Evolutionary conservation across 148 eudicot genomes (phyloP).

Genomic region (Camellia sinensis): DNA sequence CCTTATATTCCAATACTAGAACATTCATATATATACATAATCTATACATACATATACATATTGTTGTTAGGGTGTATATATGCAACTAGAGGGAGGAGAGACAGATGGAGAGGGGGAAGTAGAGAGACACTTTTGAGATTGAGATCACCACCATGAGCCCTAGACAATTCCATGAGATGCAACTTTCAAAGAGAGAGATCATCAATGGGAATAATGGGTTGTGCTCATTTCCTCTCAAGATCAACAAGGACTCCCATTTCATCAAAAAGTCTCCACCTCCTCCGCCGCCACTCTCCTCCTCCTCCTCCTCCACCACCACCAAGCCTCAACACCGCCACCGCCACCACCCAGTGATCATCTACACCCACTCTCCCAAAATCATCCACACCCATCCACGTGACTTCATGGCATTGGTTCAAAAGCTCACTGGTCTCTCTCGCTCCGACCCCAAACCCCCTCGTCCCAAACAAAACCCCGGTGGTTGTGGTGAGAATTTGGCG

Average conservation of each 20-base stretch:
- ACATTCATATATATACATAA: no score
- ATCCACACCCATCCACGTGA: constrained; percentile 47
- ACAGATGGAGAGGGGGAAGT: background rate
- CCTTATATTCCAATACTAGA: background rate
- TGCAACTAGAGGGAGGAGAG: no score
- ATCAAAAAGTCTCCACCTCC: constrained; percentile 36
- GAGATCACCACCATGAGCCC: constrained; percentile 14
- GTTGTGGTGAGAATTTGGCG: background rate
- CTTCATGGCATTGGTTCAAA: constrained; percentile 62
- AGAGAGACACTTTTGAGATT: background rate
- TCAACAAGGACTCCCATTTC: constrained; percentile 37
- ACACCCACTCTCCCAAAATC: constrained; percentile 43
- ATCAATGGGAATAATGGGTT: background rate
- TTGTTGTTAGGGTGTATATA: no score
- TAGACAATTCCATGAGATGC: constrained; percentile 9
- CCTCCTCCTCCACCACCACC: constrained; percentile 3
- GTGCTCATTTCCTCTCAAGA: constrained; percentile 24
- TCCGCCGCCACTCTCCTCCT: constrained; percentile 16
- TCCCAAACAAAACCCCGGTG: background rate
- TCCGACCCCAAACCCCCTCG: constrained; percentile 8
- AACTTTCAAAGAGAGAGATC: constrained; percentile 16
- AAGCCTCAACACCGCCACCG: constrained; percentile 19
- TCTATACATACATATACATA: no score
- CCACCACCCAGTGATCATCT: constrained; percentile 37
- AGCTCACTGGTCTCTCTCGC: constrained; percentile 38